Base-by-base conservation (phyloP, 225 moss, liverwort and hornwort species). In the Physcomitrium patens region DNA sequence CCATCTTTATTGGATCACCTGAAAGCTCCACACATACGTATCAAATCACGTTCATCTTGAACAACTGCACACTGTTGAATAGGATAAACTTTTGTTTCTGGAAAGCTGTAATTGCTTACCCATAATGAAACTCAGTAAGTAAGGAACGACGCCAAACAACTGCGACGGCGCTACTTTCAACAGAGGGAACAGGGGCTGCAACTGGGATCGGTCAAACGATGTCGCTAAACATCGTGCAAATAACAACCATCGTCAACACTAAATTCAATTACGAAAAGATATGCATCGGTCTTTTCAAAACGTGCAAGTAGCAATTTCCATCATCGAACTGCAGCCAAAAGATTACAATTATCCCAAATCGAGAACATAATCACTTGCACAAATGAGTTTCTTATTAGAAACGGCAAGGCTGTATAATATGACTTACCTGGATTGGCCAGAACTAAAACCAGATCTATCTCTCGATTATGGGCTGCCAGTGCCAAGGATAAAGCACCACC, bases 381-480 rank as follows among this genome's bases (percentile, higher is more conserved):
- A 37, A 7, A 37, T 37, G 7, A 37, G 7, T 37, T 37, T 37
- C 31, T 37, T 37, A 4, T 37, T 37, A 37, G 24, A 1, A 24
- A 24, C 24, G 24, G 24, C 24, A 24, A 24, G 31, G 5, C 31
- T 4, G 5, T 1, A 37, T 37, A 37, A 37, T 4, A 37, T 46
- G 56, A 61, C 68, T 62, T 79, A 94, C 97, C 97, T 74, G 95
- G 97, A 69, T 99, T 99, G 27, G 74, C 78, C 66, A 99, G 79
- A 51, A 99, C 18, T 23, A 99, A 81, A 55, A 93, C 77, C 52
- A 99, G 80, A 67, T 99, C 95, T n/a, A 99, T 47, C 44, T 77
- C 80, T 8, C 91, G 89, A 59, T 99, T 93, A 75, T 88, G 87
- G 0, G 97, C 95, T 55, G 97, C 97, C 63, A 93, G 76, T 46